A percentile compares a stretch with the other conserved stretches of the same genome.
phyloP scores from a whole-genome alignment of 352 stramenopile genomes.

The Achlya hypogyna region DNA sequence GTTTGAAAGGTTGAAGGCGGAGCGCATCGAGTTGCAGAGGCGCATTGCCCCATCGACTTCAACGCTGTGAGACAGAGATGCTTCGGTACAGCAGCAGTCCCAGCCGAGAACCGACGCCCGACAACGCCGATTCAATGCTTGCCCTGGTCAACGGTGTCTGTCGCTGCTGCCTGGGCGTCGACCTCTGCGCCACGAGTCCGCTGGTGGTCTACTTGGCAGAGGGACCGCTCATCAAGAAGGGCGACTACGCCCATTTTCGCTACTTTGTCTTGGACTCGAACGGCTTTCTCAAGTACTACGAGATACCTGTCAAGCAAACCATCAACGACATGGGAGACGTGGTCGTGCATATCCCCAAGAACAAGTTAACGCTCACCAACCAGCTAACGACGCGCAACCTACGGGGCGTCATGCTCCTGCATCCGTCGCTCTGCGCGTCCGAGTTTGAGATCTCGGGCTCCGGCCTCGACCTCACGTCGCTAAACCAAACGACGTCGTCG shows the following conservation, averaged over 20 bases:
- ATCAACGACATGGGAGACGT: slow-evolving; percentile 17
- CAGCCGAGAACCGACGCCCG: neutral
- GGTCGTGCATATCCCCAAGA: slow-evolving; percentile 7
- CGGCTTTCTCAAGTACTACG: slow-evolving; percentile 80
- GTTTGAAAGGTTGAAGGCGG: neutral
- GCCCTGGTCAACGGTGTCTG: neutral
- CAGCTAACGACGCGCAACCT: slow-evolving; percentile 37
- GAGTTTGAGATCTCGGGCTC: slow-evolving; percentile 28
- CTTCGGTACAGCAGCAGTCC: slow-evolving; percentile 4
- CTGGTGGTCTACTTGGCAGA: slow-evolving; percentile 24
- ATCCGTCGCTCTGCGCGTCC: slow-evolving; percentile 59
- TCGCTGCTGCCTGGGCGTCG: slow-evolving; percentile 6
- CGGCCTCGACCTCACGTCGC: neutral
- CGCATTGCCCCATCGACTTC: neutral
- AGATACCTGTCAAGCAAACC: slow-evolving; percentile 44
- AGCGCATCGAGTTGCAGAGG: neutral
- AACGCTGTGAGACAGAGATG: slow-evolving; percentile 11
- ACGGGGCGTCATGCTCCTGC: slow-evolving; percentile 78
- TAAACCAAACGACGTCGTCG: slow-evolving; percentile 1
- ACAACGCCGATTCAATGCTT: neutral
- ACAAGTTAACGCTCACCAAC: slow-evolving; percentile 56
- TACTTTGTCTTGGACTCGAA: slow-evolving; percentile 81
- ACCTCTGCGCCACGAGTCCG: neutral
- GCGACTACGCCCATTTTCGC: slow-evolving; percentile 79
- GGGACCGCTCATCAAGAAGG: slow-evolving; percentile 74